Percentiles rank a stretch among this genome's conserved stretches.
phyloP scores from a whole-genome alignment of 257 asterid species.

The Nicotiana knightiana region DNA sequence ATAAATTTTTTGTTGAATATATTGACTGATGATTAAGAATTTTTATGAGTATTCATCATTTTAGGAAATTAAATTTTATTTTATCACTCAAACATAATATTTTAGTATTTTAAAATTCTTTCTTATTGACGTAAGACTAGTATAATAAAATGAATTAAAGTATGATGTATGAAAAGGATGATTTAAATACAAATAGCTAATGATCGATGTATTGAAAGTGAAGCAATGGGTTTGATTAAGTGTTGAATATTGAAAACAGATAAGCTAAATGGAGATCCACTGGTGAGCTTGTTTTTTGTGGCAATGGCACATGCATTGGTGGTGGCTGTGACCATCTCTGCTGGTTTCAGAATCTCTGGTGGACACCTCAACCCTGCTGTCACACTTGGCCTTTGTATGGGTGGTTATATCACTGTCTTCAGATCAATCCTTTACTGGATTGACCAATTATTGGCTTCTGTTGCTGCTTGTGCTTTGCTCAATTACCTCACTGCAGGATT shows the following conservation, averaged over 20 bases:
- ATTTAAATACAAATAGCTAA: too few relatives aligned
- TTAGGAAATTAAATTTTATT: too few relatives aligned
- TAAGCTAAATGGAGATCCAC: slow-evolving; percentile 53
- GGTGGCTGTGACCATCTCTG: slow-evolving; percentile 79
- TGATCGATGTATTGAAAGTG: too few relatives aligned
- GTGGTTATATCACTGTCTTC: slow-evolving; percentile 76
- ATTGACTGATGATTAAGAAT: too few relatives aligned
- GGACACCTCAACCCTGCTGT: slow-evolving; percentile 95
- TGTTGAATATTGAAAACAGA: slow-evolving; percentile 24
- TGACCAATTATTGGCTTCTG: slow-evolving; percentile 85
- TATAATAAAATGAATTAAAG: too few relatives aligned
- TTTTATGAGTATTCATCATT: too few relatives aligned
- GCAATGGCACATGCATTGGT: slow-evolving; percentile 89
- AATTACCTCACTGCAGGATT: slow-evolving; percentile 68
- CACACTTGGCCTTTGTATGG: slow-evolving; percentile 71
- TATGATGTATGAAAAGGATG: too few relatives aligned
- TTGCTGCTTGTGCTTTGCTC: slow-evolving; percentile 87
- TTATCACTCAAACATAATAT: too few relatives aligned
- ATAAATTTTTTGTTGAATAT: too few relatives aligned
- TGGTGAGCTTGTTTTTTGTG: slow-evolving; percentile 80
- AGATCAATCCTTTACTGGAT: slow-evolving; percentile 75
- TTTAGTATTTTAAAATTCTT: too few relatives aligned
- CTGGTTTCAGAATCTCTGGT: slow-evolving; percentile 88
- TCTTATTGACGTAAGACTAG: too few relatives aligned
- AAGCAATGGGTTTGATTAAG: background rate